Percentiles rank a stretch among this genome's conserved stretches.
Evolutionary conservation across 192 early-diverging fungal species (phyloP).

Genomic region (Anaeromyces robustus): DNA sequence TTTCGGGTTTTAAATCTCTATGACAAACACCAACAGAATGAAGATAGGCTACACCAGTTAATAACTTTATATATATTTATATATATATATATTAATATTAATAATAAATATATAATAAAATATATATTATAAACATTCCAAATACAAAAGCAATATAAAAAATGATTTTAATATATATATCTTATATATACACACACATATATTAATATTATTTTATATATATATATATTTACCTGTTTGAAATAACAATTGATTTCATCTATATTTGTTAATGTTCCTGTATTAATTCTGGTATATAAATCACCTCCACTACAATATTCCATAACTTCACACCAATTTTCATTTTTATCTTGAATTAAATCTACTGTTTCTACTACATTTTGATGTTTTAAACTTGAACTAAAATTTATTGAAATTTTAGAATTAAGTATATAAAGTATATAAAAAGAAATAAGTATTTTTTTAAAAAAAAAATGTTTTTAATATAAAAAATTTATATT

Average conservation of each 20-base stretch:
- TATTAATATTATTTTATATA: conserved; percentile 10
- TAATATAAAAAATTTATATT: no score
- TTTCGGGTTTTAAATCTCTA: conserved; percentile 87
- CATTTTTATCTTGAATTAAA: conserved; percentile 57
- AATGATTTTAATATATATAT: no score
- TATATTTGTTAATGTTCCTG: conserved; percentile 47
- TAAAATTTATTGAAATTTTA: no score
- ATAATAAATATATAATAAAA: background rate
- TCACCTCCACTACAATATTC: conserved; percentile 93
- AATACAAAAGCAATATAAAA: no score
- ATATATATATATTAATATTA: background rate
- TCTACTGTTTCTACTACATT: conserved; percentile 92
- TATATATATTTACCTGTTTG: background rate
- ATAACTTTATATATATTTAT: conserved; percentile 50
- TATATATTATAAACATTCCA: no score
- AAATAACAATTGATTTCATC: conserved; percentile 55
- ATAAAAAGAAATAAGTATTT: no score
- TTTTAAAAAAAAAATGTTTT: no score
- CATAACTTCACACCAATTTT: conserved; percentile 60
- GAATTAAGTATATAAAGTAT: no score
- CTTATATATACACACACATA: no score
- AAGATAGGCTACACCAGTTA: conserved; percentile 70
- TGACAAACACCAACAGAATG: conserved; percentile 90
- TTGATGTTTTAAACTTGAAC: conserved; percentile 71
- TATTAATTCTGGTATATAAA: conserved; percentile 61